Evolutionary conservation across 345 rosid genomes (phyloP).

Genomic region (Ricinus communis): DNA sequence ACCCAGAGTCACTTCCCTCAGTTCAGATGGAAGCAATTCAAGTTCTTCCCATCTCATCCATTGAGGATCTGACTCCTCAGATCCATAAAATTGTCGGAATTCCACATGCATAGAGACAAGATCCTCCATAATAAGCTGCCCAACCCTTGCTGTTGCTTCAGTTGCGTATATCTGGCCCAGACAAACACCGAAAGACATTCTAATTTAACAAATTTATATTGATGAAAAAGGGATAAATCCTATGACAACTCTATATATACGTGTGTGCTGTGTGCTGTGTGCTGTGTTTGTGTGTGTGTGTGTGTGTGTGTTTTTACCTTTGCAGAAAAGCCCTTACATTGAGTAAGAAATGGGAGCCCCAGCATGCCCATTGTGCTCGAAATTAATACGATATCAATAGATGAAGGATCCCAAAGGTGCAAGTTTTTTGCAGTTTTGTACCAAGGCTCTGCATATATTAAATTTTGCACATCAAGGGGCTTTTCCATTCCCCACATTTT

Average conservation of each 20-base stretch:
- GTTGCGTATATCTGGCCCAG: slow-evolving; percentile 62
- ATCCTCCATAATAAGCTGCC: slow-evolving; percentile 86
- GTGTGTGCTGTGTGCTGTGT: too few relatives aligned
- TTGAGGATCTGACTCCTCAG: slow-evolving; percentile 45
- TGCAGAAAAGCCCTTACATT: slow-evolving; percentile 57
- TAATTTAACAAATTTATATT: slow-evolving; percentile 4
- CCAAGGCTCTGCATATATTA: slow-evolving; percentile 72
- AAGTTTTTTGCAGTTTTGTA: slow-evolving; percentile 66
- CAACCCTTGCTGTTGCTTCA: slow-evolving; percentile 70
- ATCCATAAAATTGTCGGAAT: slow-evolving; percentile 57
- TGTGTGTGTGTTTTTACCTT: slow-evolving; percentile 59
- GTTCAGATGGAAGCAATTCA: slow-evolving; percentile 47
- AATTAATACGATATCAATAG: slow-evolving; percentile 69
- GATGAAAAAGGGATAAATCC: neutral
- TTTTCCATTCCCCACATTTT: slow-evolving; percentile 46
- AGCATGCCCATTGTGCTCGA: slow-evolving; percentile 81
- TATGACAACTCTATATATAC: neutral
- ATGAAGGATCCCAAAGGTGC: slow-evolving; percentile 80
- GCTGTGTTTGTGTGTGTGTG: too few relatives aligned
- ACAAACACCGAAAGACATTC: slow-evolving; percentile 9
- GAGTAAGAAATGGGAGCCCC: slow-evolving; percentile 80
- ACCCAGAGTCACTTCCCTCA: slow-evolving; percentile 59
- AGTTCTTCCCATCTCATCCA: slow-evolving; percentile 75
- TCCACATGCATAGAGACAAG: slow-evolving; percentile 77
- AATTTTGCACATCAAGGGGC: slow-evolving; percentile 40